Evolutionary conservation across 2,329 filamentous ascomycete genomes (phyloP), one percentile per base, ranked within the genome.

Genomic region (Ustilaginoidea virens): DNA sequence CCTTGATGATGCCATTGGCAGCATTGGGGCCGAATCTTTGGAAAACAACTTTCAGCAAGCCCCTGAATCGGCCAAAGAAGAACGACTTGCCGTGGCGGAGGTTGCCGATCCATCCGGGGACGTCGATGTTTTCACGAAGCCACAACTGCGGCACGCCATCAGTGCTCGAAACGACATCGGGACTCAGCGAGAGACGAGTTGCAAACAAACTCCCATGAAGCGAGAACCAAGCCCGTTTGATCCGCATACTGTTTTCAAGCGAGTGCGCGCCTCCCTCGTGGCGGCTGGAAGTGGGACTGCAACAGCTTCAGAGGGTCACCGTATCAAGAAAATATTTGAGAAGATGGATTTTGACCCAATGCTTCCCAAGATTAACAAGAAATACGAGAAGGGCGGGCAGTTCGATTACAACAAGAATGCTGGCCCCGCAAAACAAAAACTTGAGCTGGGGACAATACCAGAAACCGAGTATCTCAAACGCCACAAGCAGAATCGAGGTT

Each of bases 161-260:
- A 72, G 67, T 43, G 62, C 57, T 10, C 46, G 67, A 17, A 51
- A 48, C 17, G 63, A 65, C 11, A 58, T 62, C 22, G 17, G 42
- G 22, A 33, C 42, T 36, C 36, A 48, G 33, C 37, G 47, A 29
- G 42, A 49, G 26, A 37, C 48, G 34, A 46, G 46, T 21, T 45
- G 46, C 28, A 44, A 43, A 36, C 35, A 36, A 33, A 48, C 18
- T 10, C 39, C 51, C 2, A 40, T 53, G 11, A 74, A 73, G 41
- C 52, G 69, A 33, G 58, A 63, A 10, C 53, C 60, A 2, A 74
- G 69, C 36, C 69, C 69, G 1, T 72, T 73, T 35, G 63, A 66
- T 27, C 60, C 65, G 3, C 57, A 68, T 34, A 66, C 64, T 1
- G 67, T 74, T 2, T 73, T 65, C 43, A 73, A 73, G 43, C 58